Evolutionary conservation across 768 basidiomycete species (phyloP), one percentile per base, ranked within the genome.

Genomic region (Coprinopsis marcescibilis): DNA sequence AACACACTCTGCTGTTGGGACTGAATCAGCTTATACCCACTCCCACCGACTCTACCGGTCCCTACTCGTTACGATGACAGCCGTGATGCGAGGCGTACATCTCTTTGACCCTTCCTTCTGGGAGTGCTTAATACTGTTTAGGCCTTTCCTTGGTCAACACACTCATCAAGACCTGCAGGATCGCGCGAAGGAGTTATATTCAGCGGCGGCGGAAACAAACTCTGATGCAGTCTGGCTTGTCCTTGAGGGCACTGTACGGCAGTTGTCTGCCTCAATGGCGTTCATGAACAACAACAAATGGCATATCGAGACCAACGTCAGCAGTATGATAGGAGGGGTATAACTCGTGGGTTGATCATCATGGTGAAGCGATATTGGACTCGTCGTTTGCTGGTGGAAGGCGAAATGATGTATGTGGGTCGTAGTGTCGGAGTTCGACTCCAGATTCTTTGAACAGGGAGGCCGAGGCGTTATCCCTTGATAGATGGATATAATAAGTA

Each of bases 201-300:
- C 58, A 3, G 76, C 75, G 14, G 69, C 91, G 32, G 74, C 66
- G 20, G 66, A 57, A 52, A 69, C 76, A 19, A 89, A 96, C 56
- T 72, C 73, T 19, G 94, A 97, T 65, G 78, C 81, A 2, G 83
- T 94, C 4, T 97, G 94, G 94, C 59, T 93, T 39, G 80, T 75
- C 5, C 65, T 98, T 49, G 63, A 64, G 36, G 73, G 75, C 12
- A 86, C 85, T 0, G 60, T 65, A 32, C 72, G 70, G 3, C 60
- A 64, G 20, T 48, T 70, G n/a, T 59, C 67, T 33, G 61, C 69
- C 32, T 60, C 68, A 14, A 65, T 77, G 55, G 49, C 56, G 12
- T 86, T 83, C 56, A 60, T 89, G 65, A 58, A 55, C 48, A 70
- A 78, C 53, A 47, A 53, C n/a, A 72, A 63, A 44, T 90, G 88